Conservation (phyloP, 495 filamentous ascomycete species). For the Apodospora peruviana region DNA sequence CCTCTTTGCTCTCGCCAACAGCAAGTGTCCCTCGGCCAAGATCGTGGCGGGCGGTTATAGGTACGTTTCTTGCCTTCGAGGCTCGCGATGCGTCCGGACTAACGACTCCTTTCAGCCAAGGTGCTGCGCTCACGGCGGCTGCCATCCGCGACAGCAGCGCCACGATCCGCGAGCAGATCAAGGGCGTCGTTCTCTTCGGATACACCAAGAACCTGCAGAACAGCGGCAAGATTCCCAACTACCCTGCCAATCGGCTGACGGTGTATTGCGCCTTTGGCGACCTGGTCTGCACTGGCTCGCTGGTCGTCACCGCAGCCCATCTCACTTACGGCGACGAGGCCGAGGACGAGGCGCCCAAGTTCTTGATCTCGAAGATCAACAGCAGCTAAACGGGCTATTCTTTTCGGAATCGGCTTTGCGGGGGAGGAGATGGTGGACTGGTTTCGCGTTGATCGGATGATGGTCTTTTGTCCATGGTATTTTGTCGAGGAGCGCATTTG, state of each 20-base stretch:
- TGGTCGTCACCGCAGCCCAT: constrained; percentile 31
- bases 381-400: constrained; percentile 5
- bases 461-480: no score
- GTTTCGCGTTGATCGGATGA: no score
- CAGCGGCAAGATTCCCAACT: constrained; percentile 39
- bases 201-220: constrained; percentile 53
- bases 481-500: no score
- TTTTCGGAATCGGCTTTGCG: no score
- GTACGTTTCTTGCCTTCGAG: no score
- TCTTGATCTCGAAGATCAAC: constrained; percentile 12
- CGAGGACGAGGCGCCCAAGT: constrained; percentile 9
- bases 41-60: constrained; percentile 37
- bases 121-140: constrained; percentile 49
- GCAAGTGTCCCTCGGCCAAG: constrained; percentile 30
- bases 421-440: no score
- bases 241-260: constrained; percentile 36
- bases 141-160: constrained; percentile 38
- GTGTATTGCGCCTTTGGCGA: constrained; percentile 51
- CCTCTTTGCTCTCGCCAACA: constrained; percentile 26
- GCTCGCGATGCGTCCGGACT: no score
- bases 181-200: constrained; percentile 51
- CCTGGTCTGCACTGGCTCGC: constrained; percentile 45
- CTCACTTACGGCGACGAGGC: constrained; percentile 11
- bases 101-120: constrained; percentile 32
- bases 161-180: constrained; percentile 41